phyloP scores from a whole-genome alignment of 345 rosid species.

The Acer negundo region DNA sequence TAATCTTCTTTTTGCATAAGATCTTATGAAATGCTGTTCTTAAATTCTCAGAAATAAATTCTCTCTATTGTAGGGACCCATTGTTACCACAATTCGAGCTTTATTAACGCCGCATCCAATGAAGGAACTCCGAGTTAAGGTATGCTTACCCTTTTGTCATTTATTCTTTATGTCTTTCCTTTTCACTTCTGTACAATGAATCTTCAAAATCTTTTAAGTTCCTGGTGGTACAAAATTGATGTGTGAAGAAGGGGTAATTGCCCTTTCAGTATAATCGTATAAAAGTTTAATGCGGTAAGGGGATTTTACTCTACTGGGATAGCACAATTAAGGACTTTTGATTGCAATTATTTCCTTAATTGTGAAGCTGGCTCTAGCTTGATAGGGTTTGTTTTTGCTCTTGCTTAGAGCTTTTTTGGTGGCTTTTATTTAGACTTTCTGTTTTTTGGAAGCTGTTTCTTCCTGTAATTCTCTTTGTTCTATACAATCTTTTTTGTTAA shows the following conservation, averaged over 20 bases:
- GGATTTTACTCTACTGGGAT: not conserved
- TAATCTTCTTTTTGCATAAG: not conserved
- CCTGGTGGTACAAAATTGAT: not conserved
- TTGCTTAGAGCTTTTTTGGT: too few relatives aligned
- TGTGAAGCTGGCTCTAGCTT: too few relatives aligned
- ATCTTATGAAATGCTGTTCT: slow-evolving; percentile 11
- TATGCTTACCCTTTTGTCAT: slow-evolving; percentile 22
- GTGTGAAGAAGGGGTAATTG: not conserved
- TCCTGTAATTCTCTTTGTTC: too few relatives aligned
- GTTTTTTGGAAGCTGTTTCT: too few relatives aligned
- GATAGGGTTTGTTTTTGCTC: too few relatives aligned
- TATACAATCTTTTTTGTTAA: too few relatives aligned
- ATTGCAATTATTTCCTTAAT: not conserved
- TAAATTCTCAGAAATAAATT: slow-evolving; percentile 11
- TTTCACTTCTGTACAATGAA: not conserved
- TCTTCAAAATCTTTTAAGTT: not conserved
- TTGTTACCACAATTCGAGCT: slow-evolving; percentile 84
- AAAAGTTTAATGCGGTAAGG: not conserved
- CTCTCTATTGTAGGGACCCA: slow-evolving; percentile 68
- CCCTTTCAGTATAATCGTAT: not conserved
- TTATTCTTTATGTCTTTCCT: not conserved
- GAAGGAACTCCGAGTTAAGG: slow-evolving; percentile 98
- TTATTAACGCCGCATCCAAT: slow-evolving; percentile 94
- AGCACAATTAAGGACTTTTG: not conserved
- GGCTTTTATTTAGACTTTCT: too few relatives aligned